A percentile compares a stretch with the other conserved stretches of the same genome.
Conservation (phyloP, 495 filamentous ascomycete species). For the Cercophora sp. region DNA sequence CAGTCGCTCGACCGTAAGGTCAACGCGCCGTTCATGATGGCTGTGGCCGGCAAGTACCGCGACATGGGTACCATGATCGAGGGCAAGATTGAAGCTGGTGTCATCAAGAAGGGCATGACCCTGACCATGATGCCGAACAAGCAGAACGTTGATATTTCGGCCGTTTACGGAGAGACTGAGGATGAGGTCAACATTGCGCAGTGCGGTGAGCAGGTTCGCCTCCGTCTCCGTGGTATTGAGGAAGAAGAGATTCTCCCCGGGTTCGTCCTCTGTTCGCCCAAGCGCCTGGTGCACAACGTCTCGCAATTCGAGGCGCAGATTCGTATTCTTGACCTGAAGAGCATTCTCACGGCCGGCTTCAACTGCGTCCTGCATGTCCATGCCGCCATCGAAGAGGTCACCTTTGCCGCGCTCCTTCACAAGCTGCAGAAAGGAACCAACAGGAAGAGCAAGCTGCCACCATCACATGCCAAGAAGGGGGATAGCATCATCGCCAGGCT, state of each 20-base stretch:
- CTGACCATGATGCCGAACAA: conserved; percentile 94
- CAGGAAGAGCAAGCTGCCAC: conserved; percentile 86
- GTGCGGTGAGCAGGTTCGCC: conserved; percentile 91
- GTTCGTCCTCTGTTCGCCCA: conserved; percentile 90
- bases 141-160: conserved; percentile 70
- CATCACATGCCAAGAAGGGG: conserved; percentile 87
- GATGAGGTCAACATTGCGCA: conserved; percentile 77
- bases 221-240: conserved; percentile 89
- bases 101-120: conserved; percentile 73
- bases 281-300: conserved; percentile 88
- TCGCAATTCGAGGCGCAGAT: conserved; percentile 93
- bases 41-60: conserved; percentile 87
- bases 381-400: conserved; percentile 93
- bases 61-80: conserved; percentile 98
- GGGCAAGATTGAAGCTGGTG: conserved; percentile 93
- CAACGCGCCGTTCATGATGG: conserved; percentile 99
- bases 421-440: conserved; percentile 96
- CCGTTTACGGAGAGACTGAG: conserved; percentile 93
- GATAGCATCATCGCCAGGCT: conserved; percentile 90
- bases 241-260: conserved; percentile 96
- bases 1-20: conserved; percentile 88
- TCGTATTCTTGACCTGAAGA: conserved; percentile 89
- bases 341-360: conserved; percentile 74
- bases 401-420: conserved; percentile 79
- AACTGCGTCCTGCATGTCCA: conserved; percentile 89